These are phyloP conservation scores for Coniella vitis DNA, from an alignment of 2,329 filamentous ascomycete species.

Conservation along the genomic window DNA sequence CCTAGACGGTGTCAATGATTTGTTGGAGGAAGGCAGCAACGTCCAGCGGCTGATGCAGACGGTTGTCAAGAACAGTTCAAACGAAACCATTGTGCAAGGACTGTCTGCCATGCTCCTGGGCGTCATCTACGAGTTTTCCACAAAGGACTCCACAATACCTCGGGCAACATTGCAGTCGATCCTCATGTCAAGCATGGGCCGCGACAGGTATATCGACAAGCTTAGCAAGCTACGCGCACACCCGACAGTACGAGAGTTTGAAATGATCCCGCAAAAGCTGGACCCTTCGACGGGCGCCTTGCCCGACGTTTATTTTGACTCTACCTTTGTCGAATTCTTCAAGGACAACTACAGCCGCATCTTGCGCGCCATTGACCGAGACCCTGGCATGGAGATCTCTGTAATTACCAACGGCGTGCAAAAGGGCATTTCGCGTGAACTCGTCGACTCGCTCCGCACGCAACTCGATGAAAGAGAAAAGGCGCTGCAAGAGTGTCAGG, in stretches of 20 bases:
- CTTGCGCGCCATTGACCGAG: slow-evolving; percentile 77
- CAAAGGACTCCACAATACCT: slow-evolving; percentile 88
- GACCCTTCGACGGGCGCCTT: slow-evolving; percentile 45
- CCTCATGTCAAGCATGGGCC: slow-evolving; percentile 67
- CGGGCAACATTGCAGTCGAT: slow-evolving; percentile 74
- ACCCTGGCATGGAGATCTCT: slow-evolving; percentile 80
- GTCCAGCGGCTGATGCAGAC: slow-evolving; percentile 79
- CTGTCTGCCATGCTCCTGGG: slow-evolving; percentile 80
- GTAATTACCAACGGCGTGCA: slow-evolving; percentile 72
- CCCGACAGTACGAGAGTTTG: slow-evolving; percentile 78
- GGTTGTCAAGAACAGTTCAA: slow-evolving; percentile 54
- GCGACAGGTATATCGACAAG: slow-evolving; percentile 81
- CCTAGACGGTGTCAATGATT: slow-evolving; percentile 83
- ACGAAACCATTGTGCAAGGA: slow-evolving; percentile 67
- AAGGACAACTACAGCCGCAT: slow-evolving; percentile 93
- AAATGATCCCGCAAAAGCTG: slow-evolving; percentile 69
- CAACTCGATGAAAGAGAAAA: slow-evolving; percentile 68
- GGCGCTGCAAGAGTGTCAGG: slow-evolving; percentile 40
- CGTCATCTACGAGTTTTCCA: slow-evolving; percentile 92
- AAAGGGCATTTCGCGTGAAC: slow-evolving; percentile 86
- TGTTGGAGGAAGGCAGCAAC: slow-evolving; percentile 85
- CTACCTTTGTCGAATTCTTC: slow-evolving; percentile 83
- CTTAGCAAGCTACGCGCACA: slow-evolving; percentile 71
- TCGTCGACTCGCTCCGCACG: slow-evolving; percentile 76
- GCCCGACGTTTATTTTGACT: slow-evolving; percentile 80